Evolutionary conservation across 1,284 basidiomycete species (phyloP).

Genomic region (Marasmius oreades): DNA sequence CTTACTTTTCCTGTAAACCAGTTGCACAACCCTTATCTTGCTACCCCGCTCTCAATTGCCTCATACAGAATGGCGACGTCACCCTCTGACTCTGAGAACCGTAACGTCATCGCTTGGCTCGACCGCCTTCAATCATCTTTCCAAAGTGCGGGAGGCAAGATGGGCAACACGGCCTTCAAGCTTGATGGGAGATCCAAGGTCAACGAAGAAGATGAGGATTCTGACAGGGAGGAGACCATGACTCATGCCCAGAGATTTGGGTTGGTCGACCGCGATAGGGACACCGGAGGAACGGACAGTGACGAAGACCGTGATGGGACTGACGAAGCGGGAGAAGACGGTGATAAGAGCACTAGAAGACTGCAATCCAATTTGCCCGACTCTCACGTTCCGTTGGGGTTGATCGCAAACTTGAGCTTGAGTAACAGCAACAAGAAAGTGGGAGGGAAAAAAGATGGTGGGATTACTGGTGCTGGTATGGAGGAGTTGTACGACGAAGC

Average conservation of each 20-base stretch:
- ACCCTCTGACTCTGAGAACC: slow-evolving; percentile 63
- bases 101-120: slow-evolving; percentile 70
- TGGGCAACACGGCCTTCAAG: slow-evolving; percentile 40
- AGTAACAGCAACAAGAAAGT: slow-evolving; percentile 40
- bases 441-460: slow-evolving; percentile 33
- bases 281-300: neutral
- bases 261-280: slow-evolving; percentile 11
- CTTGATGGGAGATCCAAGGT: slow-evolving; percentile 30
- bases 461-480: slow-evolving; percentile 31
- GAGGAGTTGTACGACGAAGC: slow-evolving; percentile 28
- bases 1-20: slow-evolving; percentile 23
- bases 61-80: slow-evolving; percentile 73
- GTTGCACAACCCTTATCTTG: slow-evolving; percentile 76
- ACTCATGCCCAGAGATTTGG: slow-evolving; percentile 13
- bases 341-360: slow-evolving; percentile 16
- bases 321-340: slow-evolving; percentile 21
- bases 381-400: slow-evolving; percentile 64
- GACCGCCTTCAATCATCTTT: slow-evolving; percentile 40
- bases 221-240: slow-evolving; percentile 24
- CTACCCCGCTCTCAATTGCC: slow-evolving; percentile 71
- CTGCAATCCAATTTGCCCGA: slow-evolving; percentile 56
- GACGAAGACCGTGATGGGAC: slow-evolving; percentile 19
- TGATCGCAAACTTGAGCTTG: slow-evolving; percentile 69
- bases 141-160: slow-evolving; percentile 33
- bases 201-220: slow-evolving; percentile 24